Percentiles rank a stretch among this genome's conserved stretches.
These are phyloP conservation scores for Elsinoe australis DNA, from an alignment of 2,329 filamentous ascomycete genomes.

Conservation along the genomic window DNA sequence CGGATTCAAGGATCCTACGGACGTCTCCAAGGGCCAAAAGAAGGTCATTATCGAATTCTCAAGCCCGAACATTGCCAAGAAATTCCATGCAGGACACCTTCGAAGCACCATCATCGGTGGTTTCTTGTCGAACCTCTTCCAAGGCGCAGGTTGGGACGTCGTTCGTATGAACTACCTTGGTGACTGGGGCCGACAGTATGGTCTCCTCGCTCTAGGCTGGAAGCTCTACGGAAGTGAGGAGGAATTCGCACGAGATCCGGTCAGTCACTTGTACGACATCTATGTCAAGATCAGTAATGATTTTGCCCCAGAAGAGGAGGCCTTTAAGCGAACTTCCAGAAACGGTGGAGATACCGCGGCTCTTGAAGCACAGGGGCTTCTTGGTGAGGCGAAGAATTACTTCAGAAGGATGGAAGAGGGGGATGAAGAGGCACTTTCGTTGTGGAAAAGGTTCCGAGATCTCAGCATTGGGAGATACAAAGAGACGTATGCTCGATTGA, in stretches of 20 bases:
- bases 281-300: slow-evolving; percentile 68
- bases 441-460: slow-evolving; percentile 58
- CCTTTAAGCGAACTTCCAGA: slow-evolving; percentile 48
- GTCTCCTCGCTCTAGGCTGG: slow-evolving; percentile 64
- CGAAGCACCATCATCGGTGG: slow-evolving; percentile 70
- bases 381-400: slow-evolving; percentile 56
- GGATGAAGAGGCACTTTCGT: slow-evolving; percentile 49
- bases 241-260: slow-evolving; percentile 62
- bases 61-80: slow-evolving; percentile 79
- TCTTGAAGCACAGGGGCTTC: slow-evolving; percentile 42
- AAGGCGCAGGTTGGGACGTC: slow-evolving; percentile 62
- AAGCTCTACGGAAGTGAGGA: slow-evolving; percentile 68
- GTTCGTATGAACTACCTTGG: slow-evolving; percentile 67
- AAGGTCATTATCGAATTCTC: slow-evolving; percentile 72
- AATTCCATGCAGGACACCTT: slow-evolving; percentile 67
- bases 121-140: slow-evolving; percentile 62
- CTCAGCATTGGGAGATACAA: slow-evolving; percentile 58
- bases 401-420: slow-evolving; percentile 62
- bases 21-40: slow-evolving; percentile 56
- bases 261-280: slow-evolving; percentile 73
- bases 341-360: slow-evolving; percentile 41
- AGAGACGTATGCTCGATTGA: slow-evolving; percentile 55
- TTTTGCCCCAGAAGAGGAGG: slow-evolving; percentile 57
- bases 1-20: slow-evolving; percentile 54
- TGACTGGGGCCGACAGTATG: slow-evolving; percentile 71